phyloP scores from a whole-genome alignment of 2,329 filamentous ascomycete species.

The Xylaria sp. region DNA sequence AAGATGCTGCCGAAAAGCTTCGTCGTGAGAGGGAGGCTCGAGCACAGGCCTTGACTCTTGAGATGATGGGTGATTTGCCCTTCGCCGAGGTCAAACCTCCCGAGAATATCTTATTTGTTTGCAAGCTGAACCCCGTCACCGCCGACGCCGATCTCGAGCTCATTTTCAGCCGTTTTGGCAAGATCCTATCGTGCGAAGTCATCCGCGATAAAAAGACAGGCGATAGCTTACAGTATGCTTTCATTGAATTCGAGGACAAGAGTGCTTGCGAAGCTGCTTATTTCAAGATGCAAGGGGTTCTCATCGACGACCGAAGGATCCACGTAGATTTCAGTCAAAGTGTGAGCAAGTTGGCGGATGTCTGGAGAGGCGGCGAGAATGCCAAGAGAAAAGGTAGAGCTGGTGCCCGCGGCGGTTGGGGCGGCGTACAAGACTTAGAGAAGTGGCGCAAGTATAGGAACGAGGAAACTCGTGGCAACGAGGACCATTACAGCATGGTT shows the following conservation, averaged over 20 bases:
- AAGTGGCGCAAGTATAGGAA: slow-evolving; percentile 90
- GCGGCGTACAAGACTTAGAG: slow-evolving; percentile 87
- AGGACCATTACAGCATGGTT: slow-evolving; percentile 77
- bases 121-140: slow-evolving; percentile 97
- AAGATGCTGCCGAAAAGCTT: slow-evolving; percentile 81
- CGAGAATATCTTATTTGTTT: slow-evolving; percentile 97
- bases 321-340: slow-evolving; percentile 99
- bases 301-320: slow-evolving; percentile 97
- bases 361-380: slow-evolving; percentile 88
- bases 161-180: slow-evolving; percentile 97
- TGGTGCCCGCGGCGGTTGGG: slow-evolving; percentile 78
- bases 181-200: slow-evolving; percentile 94
- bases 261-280: slow-evolving; percentile 94
- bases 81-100: slow-evolving; percentile 98
- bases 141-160: slow-evolving; percentile 93
- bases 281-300: slow-evolving; percentile 97
- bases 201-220: slow-evolving; percentile 94
- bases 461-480: slow-evolving; percentile 60
- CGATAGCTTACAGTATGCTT: slow-evolving; percentile 96
- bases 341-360: slow-evolving; percentile 85
- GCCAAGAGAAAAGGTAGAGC: slow-evolving; percentile 70
- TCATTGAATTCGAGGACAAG: slow-evolving; percentile 96
- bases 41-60: slow-evolving; percentile 91
- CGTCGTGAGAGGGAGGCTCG: slow-evolving; percentile 90
- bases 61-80: slow-evolving; percentile 97